These are phyloP conservation scores for Scalesia atractyloides DNA, from an alignment of 129 eudicot genomes.

Conservation along the genomic window DNA sequence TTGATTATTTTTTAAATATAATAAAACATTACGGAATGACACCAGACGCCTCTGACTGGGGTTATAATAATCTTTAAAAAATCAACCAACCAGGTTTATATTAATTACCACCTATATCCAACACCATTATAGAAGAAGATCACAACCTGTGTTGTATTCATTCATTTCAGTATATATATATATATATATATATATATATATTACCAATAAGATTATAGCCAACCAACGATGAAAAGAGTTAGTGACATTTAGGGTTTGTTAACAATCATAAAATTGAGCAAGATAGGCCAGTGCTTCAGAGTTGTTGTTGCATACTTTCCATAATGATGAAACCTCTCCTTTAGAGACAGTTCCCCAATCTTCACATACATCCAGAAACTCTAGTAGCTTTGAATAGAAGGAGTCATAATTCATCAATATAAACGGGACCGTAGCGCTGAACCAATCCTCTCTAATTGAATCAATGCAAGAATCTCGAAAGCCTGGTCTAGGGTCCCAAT, in stretches of 20 bases:
- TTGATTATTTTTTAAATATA: no score
- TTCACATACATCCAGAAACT: constrained; percentile 72
- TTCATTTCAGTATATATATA: no score
- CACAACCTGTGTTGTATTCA: no score
- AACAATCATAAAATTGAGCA: constrained; percentile 47
- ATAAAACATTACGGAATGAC: no score
- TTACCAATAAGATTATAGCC: no score
- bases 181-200: no score
- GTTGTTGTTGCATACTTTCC: constrained; percentile 76
- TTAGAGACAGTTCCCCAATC: constrained; percentile 63
- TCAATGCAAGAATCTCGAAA: constrained; percentile 83
- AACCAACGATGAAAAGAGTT: not conserved
- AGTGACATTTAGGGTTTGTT: constrained; percentile 3
- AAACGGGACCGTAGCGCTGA: constrained; percentile 69
- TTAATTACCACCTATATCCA: no score
- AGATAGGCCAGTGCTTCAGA: constrained; percentile 65
- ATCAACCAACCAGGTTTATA: no score
- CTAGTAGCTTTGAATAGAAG: constrained; percentile 76
- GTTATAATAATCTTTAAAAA: no score
- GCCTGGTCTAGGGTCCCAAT: constrained; percentile 89
- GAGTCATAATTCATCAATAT: constrained; percentile 84
- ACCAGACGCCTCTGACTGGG: no score
- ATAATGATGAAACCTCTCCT: constrained; percentile 78
- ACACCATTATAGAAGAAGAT: no score
- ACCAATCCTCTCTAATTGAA: constrained; percentile 84